These are phyloP conservation scores for Patellaria atrata DNA, from an alignment of 495 filamentous ascomycete genomes.

Conservation along the genomic window DNA sequence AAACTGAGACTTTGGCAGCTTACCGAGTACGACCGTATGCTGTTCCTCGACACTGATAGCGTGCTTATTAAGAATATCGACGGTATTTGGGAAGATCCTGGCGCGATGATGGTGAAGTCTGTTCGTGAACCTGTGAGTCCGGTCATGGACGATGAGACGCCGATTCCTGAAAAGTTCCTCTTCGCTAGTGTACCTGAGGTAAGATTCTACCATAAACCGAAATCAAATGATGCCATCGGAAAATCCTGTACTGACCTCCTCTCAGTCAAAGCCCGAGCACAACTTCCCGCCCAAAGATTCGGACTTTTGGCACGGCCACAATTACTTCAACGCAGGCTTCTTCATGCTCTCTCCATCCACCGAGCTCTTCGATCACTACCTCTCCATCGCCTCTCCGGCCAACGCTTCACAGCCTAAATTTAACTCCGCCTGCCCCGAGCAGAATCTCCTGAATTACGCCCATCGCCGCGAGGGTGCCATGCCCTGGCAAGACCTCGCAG, in stretches of 20 bases:
- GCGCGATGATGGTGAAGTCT: not conserved
- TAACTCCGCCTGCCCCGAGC: not conserved
- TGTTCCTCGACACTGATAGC: slow-evolving; percentile 1
- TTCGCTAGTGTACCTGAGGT: not conserved
- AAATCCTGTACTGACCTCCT: not conserved
- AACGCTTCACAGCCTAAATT: not conserved
- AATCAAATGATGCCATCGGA: too few relatives aligned
- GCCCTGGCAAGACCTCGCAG: not conserved
- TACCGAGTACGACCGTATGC: not conserved
- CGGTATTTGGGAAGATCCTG: not conserved
- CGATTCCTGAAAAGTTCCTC: not conserved
- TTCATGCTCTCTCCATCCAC: not conserved
- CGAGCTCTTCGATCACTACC: not conserved
- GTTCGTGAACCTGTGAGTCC: not conserved
- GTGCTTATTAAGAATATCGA: not conserved
- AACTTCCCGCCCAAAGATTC: not conserved
- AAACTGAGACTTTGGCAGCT: slow-evolving; percentile 1
- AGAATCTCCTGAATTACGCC: slow-evolving; percentile 1
- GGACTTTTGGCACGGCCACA: not conserved
- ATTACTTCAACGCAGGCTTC: slow-evolving; percentile 2
- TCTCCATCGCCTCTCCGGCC: not conserved
- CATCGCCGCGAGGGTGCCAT: not conserved
- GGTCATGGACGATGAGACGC: not conserved
- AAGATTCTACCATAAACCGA: too few relatives aligned
- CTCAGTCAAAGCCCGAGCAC: not conserved